phyloP scores from a whole-genome alignment of 352 stramenopile genomes.

The Globisporangium apiculatum region DNA sequence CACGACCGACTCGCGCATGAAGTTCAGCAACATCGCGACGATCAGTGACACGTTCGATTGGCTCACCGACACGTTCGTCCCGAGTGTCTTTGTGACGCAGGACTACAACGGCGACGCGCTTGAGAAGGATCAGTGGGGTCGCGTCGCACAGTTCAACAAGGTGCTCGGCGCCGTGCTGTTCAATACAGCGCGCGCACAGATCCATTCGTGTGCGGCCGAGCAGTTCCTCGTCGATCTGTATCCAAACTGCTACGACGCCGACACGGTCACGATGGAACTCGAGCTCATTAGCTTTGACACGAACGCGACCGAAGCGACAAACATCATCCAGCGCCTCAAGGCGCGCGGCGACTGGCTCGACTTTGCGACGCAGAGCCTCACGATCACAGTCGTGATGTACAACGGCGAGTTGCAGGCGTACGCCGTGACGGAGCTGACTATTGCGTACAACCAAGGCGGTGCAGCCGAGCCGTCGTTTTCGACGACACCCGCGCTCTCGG shows the following conservation, averaged over 20 bases:
- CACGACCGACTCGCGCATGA: constrained; percentile 32
- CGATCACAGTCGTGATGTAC: constrained; percentile 43
- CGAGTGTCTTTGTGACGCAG: constrained; percentile 33
- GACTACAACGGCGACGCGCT: constrained; percentile 42
- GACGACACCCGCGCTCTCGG: constrained; percentile 24
- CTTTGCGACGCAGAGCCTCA: constrained; percentile 27
- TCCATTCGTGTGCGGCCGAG: constrained; percentile 19
- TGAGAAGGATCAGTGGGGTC: constrained; percentile 18
- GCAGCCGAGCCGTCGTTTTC: constrained; percentile 21
- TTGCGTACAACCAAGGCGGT: constrained; percentile 29
- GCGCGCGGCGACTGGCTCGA: constrained; percentile 28
- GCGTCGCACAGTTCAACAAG: constrained; percentile 26
- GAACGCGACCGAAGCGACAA: constrained; percentile 20
- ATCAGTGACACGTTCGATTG: constrained; percentile 37
- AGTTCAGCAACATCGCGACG: constrained; percentile 36
- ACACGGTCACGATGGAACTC: constrained; percentile 15
- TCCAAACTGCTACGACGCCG: constrained; percentile 31
- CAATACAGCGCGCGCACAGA: constrained; percentile 15
- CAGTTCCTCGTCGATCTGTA: constrained; percentile 33
- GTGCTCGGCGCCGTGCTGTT: constrained; percentile 32
- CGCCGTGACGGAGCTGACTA: constrained; percentile 26
- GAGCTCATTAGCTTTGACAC: constrained; percentile 39
- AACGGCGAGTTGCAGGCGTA: constrained; percentile 46
- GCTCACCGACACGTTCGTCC: constrained; percentile 34
- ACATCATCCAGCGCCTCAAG: constrained; percentile 21